These are phyloP conservation scores for Wickerhamiella hasegawae DNA, from an alignment of 805 yeast genomes.

Conservation along the genomic window DNA sequence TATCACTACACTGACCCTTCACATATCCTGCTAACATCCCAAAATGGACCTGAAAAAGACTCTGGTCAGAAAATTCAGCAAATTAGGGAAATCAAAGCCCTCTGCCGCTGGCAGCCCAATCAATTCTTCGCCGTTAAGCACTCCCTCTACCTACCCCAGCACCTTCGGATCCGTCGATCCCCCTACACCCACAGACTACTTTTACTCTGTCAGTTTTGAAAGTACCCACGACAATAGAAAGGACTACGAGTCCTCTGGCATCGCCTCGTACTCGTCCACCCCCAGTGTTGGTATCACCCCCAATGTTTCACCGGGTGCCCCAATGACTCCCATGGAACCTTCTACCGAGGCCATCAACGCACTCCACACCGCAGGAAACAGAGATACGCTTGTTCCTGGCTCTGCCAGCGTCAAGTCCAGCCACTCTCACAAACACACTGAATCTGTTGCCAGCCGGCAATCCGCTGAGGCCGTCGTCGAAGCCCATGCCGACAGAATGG, in stretches of 20 bases:
- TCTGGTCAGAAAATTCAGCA: background rate
- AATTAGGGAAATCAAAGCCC: background rate
- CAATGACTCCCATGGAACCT: too few species aligned
- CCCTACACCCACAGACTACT: background rate
- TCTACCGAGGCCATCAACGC: too few species aligned
- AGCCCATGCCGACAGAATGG: slow-evolving; percentile 21
- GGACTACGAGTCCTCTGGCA: too few species aligned
- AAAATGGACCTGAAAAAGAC: background rate
- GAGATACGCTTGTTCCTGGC: background rate
- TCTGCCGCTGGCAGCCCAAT: background rate
- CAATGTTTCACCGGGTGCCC: too few species aligned
- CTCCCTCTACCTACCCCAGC: background rate
- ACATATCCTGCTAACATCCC: too few species aligned
- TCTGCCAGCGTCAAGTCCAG: background rate
- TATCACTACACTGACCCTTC: too few species aligned
- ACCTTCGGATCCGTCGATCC: background rate
- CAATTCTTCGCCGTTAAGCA: background rate
- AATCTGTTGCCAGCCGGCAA: background rate
- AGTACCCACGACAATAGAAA: slow-evolving; percentile 8
- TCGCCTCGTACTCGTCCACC: too few species aligned
- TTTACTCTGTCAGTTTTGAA: slow-evolving; percentile 3
- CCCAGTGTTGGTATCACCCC: too few species aligned
- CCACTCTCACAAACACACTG: background rate
- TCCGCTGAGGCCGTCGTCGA: slow-evolving; percentile 10
- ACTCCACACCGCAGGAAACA: background rate